Evolutionary conservation across 2,329 filamentous ascomycete genomes (phyloP).

Genomic region (Fusarium oxysporum): DNA sequence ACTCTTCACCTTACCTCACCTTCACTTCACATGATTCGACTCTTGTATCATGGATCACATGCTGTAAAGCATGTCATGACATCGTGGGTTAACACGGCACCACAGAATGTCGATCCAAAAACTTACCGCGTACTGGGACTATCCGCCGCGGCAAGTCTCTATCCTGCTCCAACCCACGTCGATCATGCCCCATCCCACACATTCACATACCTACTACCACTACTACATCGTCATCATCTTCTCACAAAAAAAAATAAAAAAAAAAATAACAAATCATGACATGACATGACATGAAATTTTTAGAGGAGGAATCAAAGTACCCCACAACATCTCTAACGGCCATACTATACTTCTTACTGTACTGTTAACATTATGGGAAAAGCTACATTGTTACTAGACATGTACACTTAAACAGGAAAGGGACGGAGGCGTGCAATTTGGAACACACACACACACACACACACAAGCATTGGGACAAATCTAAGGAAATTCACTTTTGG

Average conservation of each 20-base stretch:
- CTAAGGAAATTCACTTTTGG: conserved; percentile 18
- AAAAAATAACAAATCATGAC: not conserved
- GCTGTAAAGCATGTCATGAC: conserved; percentile 26
- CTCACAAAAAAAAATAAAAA: not conserved
- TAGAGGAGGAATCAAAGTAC: conserved; percentile 22
- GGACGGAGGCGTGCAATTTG: conserved; percentile 12
- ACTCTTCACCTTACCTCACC: not conserved
- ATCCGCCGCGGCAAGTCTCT: conserved; percentile 26
- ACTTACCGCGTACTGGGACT: conserved; percentile 14
- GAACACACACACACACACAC: not conserved
- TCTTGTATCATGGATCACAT: conserved; percentile 22
- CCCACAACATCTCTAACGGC: conserved; percentile 22
- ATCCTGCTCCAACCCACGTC: conserved; percentile 22
- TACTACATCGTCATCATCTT: not conserved
- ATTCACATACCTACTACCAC: not conserved
- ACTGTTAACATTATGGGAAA: conserved; percentile 22
- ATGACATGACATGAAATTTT: conserved; percentile 3
- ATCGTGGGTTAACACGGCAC: conserved; percentile 40
- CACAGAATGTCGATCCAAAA: conserved; percentile 35
- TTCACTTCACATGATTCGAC: conserved; percentile 14
- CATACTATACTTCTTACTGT: conserved; percentile 12
- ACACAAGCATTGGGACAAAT: conserved; percentile 23
- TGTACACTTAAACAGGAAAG: conserved; percentile 2
- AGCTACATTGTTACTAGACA: not conserved
- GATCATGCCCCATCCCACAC: conserved; percentile 16